phyloP scores from a whole-genome alignment of 352 stramenopile species.

The Saprolegnia parasitica region DNA sequence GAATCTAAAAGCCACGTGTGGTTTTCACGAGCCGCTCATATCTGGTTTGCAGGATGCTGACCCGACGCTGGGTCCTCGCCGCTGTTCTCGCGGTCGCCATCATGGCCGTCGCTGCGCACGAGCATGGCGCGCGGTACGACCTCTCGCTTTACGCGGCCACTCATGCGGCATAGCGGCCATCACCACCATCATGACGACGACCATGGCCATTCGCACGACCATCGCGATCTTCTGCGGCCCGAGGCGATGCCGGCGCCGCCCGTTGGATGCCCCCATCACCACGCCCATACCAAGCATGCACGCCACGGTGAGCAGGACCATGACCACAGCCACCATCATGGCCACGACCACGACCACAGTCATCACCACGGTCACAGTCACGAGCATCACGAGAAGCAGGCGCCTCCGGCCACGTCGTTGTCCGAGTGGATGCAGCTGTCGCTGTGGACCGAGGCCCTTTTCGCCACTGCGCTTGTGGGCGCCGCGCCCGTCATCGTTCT shows the following conservation, averaged over 20 bases:
- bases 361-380: conserved; percentile 31
- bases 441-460: conserved; percentile 59
- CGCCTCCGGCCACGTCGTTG: too few species aligned
- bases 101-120: not conserved
- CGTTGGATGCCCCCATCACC: not conserved
- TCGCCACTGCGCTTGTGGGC: conserved; percentile 69
- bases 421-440: conserved; percentile 41
- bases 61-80: too few species aligned
- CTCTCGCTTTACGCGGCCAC: not conserved
- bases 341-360: conserved; percentile 34
- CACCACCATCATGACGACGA: conserved; percentile 3
- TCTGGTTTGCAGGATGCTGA: too few species aligned
- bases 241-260: not conserved
- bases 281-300: not conserved
- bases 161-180: not conserved
- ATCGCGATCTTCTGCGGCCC: not conserved
- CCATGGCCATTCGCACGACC: conserved; percentile 18
- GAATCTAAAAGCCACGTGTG: too few species aligned
- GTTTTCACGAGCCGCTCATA: too few species aligned
- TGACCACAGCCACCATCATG: conserved; percentile 27
- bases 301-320: conserved; percentile 11
- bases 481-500: conserved; percentile 63
- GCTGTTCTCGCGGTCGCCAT: too few species aligned
- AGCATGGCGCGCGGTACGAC: not conserved
- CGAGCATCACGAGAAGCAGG: not conserved